phyloP scores from a whole-genome alignment of 176 grass and related monocot species.

The Carex parvula region DNA sequence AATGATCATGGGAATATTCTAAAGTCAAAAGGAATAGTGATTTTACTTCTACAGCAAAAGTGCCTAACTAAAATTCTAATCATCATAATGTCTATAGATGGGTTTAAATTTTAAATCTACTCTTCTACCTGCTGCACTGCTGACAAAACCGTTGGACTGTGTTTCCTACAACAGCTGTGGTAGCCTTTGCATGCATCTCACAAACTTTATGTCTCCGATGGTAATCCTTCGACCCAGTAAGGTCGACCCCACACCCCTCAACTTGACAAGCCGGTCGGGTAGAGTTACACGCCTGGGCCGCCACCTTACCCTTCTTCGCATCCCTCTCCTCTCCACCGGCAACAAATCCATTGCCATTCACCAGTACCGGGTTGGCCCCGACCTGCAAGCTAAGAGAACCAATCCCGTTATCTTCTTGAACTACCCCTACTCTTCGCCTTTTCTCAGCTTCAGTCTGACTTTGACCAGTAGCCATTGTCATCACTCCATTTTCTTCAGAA shows the following conservation, averaged over 20 bases:
- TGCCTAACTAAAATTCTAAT: not conserved
- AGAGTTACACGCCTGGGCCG: conserved; percentile 46
- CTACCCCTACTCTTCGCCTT: conserved; percentile 50
- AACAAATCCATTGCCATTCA: conserved; percentile 11
- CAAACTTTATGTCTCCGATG: conserved; percentile 95
- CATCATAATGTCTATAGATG: not conserved
- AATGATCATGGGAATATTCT: not conserved
- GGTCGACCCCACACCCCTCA: conserved; percentile 70
- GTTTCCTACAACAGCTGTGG: conserved; percentile 65
- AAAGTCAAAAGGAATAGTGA: not conserved
- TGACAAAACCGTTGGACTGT: conserved; percentile 85
- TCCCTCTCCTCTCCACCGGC: conserved; percentile 46
- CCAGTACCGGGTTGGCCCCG: conserved; percentile 2
- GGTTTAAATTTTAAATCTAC: not conserved
- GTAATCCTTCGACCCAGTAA: conserved; percentile 74
- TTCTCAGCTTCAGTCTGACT: conserved; percentile 55
- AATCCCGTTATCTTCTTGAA: conserved; percentile 34
- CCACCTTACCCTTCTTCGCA: conserved; percentile 64
- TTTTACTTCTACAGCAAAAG: not conserved
- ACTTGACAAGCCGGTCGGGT: conserved; percentile 61
- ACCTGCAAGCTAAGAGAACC: conserved; percentile 49
- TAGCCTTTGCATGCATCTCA: conserved; percentile 95
- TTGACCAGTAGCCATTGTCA: not conserved
- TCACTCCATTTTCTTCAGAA: conserved; percentile 39
- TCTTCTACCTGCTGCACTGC: conserved; percentile 83